These are phyloP conservation scores for Talaromyces sp. DNA, from an alignment of 2,329 filamentous ascomycete species.

Conservation along the genomic window DNA sequence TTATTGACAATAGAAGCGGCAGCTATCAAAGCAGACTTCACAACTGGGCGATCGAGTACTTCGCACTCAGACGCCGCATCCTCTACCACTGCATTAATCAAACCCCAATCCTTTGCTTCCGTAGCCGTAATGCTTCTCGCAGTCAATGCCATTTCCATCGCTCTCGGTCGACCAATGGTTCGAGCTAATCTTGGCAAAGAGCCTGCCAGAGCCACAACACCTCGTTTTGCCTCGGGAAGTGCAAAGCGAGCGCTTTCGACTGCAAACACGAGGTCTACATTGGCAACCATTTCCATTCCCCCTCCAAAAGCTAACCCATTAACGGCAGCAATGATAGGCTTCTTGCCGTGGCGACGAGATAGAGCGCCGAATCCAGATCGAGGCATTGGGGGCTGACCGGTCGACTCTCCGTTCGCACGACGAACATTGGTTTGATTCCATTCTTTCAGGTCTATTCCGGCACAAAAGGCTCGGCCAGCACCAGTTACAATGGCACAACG, in stretches of 20 bases:
- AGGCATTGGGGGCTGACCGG: constrained; percentile 14
- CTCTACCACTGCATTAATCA: constrained; percentile 17
- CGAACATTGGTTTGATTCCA: constrained; percentile 16
- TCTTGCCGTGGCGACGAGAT: constrained; percentile 17
- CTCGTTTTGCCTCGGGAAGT: constrained; percentile 17
- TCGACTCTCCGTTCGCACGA: constrained; percentile 13
- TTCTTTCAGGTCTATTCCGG: constrained; percentile 19
- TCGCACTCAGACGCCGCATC: constrained; percentile 8
- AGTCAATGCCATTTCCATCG: constrained; percentile 16
- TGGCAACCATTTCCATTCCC: constrained; percentile 18
- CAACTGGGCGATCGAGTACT: constrained; percentile 16
- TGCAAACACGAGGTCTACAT: constrained; percentile 19
- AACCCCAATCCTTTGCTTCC: constrained; percentile 16
- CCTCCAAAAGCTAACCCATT: constrained; percentile 18
- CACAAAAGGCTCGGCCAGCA: constrained; percentile 20
- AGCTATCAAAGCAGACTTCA: constrained; percentile 13
- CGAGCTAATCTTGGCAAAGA: constrained; percentile 17
- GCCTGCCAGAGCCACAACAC: constrained; percentile 21
- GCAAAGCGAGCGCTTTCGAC: constrained; percentile 14
- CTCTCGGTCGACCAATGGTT: constrained; percentile 16
- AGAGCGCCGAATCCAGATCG: constrained; percentile 18
- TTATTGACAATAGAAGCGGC: constrained; percentile 16
- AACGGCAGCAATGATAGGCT: constrained; percentile 17
- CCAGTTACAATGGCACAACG: constrained; percentile 19
- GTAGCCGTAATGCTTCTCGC: constrained; percentile 14